Evolutionary conservation across 2,329 filamentous ascomycete species (phyloP).

Genomic region (Keithomyces neogunnii): DNA sequence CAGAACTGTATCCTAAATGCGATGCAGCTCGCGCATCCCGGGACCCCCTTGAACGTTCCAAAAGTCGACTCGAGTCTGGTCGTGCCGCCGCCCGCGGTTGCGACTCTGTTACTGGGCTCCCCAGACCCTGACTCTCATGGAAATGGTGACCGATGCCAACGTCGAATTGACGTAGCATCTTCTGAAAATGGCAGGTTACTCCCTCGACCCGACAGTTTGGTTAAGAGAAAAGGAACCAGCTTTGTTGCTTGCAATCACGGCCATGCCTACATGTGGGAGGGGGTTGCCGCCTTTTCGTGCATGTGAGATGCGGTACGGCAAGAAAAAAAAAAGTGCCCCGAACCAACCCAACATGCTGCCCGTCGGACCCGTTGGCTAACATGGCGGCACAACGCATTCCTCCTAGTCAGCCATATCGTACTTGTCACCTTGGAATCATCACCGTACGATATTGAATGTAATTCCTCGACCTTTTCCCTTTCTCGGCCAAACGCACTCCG

Average conservation of each 20-base stretch:
- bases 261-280: background rate
- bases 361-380: background rate
- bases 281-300: background rate
- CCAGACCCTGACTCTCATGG: too few species aligned
- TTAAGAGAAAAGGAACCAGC: conserved; percentile 1
- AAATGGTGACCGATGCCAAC: background rate
- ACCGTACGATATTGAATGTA: too few species aligned
- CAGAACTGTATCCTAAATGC: too few species aligned
- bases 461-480: too few species aligned
- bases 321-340: background rate
- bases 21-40: too few species aligned
- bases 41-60: too few species aligned
- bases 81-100: too few species aligned
- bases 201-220: conserved; percentile 9
- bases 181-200: conserved; percentile 6
- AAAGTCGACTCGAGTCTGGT: too few species aligned
- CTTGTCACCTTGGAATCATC: background rate
- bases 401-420: too few species aligned
- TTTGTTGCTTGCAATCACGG: background rate
- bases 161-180: conserved; percentile 1
- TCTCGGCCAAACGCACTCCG: too few species aligned
- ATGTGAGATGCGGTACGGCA: background rate
- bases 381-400: too few species aligned
- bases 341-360: background rate
- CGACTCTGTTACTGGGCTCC: too few species aligned